A percentile compares a stretch with the other conserved stretches of the same genome.
These are phyloP conservation scores for Pythium utonaiense DNA, from an alignment of 352 stramenopile species.

Conservation along the genomic window DNA sequence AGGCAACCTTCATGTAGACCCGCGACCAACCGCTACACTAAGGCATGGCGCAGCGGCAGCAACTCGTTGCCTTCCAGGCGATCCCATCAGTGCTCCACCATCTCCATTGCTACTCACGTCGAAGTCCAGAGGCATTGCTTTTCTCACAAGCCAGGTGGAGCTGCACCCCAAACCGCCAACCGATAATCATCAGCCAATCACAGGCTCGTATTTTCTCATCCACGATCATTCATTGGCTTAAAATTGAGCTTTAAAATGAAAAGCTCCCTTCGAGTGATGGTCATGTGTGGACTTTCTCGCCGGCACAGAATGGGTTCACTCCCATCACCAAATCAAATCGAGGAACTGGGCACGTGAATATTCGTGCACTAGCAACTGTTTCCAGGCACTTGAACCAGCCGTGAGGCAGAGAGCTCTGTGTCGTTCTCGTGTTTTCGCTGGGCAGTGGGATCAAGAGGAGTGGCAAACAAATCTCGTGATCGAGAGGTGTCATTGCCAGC, in stretches of 20 bases:
- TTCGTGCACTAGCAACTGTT: not conserved
- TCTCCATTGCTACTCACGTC: constrained; percentile 1
- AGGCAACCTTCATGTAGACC: too few species aligned
- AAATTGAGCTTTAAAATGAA: not conserved
- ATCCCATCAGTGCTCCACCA: not conserved
- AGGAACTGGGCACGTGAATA: not conserved
- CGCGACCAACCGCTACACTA: not conserved
- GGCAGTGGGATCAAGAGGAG: not conserved
- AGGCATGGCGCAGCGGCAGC: not conserved
- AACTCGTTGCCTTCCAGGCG: not conserved
- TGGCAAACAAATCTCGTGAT: not conserved
- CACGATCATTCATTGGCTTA: not conserved
- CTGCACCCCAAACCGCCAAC: not conserved
- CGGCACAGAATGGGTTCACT: constrained; percentile 3
- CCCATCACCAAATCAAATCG: too few species aligned
- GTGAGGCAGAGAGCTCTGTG: constrained; percentile 1
- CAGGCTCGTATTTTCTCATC: not conserved
- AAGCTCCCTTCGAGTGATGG: constrained; percentile 6
- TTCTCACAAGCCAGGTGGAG: not conserved
- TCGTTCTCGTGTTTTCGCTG: not conserved
- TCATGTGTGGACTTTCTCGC: constrained; percentile 9
- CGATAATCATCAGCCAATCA: not conserved
- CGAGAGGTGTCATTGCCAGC: not conserved
- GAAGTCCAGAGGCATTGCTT: not conserved
- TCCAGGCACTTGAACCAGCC: not conserved